Conservation (phyloP, 495 filamentous ascomycete genomes). For the Penicillium simplicissimum region DNA sequence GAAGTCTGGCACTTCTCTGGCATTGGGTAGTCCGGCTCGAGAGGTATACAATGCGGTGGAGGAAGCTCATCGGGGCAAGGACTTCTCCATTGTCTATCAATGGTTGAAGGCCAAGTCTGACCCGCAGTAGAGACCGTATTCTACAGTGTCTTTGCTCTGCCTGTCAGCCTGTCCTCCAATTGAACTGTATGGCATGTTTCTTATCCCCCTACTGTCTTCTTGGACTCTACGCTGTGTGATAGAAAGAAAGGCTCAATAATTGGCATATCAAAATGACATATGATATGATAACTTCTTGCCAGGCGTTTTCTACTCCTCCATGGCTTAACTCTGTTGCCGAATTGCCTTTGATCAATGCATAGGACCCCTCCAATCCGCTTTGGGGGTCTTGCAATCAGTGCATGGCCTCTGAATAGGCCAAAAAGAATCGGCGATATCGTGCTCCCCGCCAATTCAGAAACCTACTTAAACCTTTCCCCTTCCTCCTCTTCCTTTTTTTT, state of each 20-base stretch:
- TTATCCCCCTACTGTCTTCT: background rate
- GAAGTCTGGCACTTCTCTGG: conserved; percentile 64
- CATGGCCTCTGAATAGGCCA: no score
- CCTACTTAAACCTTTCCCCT: no score
- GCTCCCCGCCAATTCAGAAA: no score
- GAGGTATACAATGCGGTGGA: conserved; percentile 69
- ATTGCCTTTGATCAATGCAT: background rate
- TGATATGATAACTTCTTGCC: background rate
- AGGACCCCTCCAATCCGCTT: no score
- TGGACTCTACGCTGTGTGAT: conserved; percentile 5
- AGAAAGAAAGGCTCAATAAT: conserved; percentile 1
- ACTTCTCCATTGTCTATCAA: conserved; percentile 85
- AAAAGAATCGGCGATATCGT: no score
- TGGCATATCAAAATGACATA: background rate
- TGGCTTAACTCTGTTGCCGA: background rate
- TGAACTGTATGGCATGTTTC: background rate
- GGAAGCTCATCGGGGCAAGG: conserved; percentile 63
- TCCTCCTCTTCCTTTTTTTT: background rate
- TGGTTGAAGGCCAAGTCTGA: conserved; percentile 56
- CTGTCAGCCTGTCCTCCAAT: background rate
- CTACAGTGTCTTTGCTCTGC: background rate
- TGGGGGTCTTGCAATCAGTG: no score
- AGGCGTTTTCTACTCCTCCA: background rate
- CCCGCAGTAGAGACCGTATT: conserved; percentile 6
- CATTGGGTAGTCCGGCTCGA: conserved; percentile 61